Conservation (phyloP, 768 basidiomycete genomes). For the Paxillus rubicundulus region DNA sequence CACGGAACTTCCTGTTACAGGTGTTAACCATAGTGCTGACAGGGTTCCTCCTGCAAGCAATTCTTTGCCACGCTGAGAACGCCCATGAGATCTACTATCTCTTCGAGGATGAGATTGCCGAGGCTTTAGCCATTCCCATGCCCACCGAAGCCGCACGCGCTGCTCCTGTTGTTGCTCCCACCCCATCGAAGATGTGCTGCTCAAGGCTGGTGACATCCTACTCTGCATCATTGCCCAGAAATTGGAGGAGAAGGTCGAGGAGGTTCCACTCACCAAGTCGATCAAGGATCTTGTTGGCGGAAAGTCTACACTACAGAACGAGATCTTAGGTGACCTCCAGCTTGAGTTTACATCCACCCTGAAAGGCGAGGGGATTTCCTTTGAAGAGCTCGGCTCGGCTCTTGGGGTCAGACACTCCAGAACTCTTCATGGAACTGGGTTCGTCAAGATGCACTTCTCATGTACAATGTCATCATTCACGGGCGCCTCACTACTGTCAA, state of each 20-base stretch:
- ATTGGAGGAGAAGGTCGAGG: no score
- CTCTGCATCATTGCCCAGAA: no score
- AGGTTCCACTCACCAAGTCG: no score
- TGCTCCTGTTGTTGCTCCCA: no score
- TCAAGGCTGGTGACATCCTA: no score
- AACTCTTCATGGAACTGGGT: constrained; percentile 98
- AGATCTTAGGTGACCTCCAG: constrained; percentile 95
- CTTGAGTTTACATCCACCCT: constrained; percentile 93
- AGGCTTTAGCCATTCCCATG: no score
- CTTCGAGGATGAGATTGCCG: no score
- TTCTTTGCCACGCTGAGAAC: constrained; percentile 94
- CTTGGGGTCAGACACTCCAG: constrained; percentile 79
- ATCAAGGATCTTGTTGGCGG: constrained; percentile 99
- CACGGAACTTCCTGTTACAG: no score
- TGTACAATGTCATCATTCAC: constrained; percentile 99
- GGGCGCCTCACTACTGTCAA: constrained; percentile 93
- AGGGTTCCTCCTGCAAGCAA: no score
- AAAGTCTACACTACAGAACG: constrained; percentile 98
- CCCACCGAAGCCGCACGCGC: no score
- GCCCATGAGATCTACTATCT: constrained; percentile 97
- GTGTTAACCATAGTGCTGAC: no score
- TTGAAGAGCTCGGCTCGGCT: constrained; percentile 92
- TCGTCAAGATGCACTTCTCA: constrained; percentile 83
- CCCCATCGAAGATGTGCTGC: no score
- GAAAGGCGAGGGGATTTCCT: constrained; percentile 95